These are phyloP conservation scores for Phlebiopsis flavidoalba DNA, from an alignment of 768 basidiomycete species.

Conservation along the genomic window DNA sequence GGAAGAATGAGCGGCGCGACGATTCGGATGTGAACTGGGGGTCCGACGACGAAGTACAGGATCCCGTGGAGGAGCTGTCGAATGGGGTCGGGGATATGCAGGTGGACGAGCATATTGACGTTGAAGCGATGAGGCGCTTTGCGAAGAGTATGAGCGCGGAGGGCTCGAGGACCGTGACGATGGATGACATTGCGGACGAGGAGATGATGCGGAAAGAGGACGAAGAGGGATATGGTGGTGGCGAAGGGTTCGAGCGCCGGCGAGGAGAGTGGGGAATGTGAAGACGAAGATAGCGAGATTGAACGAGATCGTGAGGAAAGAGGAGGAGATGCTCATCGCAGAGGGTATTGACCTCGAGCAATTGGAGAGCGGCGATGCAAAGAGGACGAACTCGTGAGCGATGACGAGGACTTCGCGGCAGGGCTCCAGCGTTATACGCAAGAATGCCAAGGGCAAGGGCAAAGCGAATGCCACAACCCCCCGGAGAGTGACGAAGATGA, in stretches of 20 bases:
- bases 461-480: conserved; percentile 25
- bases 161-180: conserved; percentile 47
- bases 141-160: conserved; percentile 43
- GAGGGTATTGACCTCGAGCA: conserved; percentile 19
- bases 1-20: conserved; percentile 48
- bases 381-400: conserved; percentile 26
- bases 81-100: conserved; percentile 55
- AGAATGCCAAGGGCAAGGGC: conserved; percentile 13
- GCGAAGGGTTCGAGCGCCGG: conserved; percentile 3
- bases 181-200: conserved; percentile 62
- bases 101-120: conserved; percentile 52
- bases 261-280: conserved; percentile 23
- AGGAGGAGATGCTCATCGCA: conserved; percentile 42
- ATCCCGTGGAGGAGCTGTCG: conserved; percentile 27
- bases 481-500: conserved; percentile 18
- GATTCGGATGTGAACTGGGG: conserved; percentile 74
- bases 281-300: conserved; percentile 23
- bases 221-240: conserved; percentile 28
- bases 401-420: conserved; percentile 33
- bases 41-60: conserved; percentile 30
- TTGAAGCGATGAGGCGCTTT: conserved; percentile 50
- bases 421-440: conserved; percentile 30
- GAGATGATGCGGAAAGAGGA: conserved; percentile 46
- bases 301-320: conserved; percentile 37
- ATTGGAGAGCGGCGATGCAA: conserved; percentile 16